Conservation (phyloP, 192 early-diverging fungal genomes). For the Coemansia reversa region DNA sequence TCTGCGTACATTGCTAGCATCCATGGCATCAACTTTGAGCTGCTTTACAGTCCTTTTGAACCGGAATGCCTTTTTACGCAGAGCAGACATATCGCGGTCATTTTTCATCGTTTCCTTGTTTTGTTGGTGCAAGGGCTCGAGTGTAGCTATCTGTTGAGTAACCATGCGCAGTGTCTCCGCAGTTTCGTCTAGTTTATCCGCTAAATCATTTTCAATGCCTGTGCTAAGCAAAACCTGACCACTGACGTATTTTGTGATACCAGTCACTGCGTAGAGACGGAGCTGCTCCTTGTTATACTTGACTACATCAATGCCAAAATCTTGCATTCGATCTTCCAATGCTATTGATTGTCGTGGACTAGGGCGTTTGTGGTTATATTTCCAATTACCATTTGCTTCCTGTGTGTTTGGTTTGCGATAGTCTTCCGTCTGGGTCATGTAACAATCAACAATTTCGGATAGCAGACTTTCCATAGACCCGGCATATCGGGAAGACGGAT, state of each 20-base stretch:
- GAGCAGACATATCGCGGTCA: background rate
- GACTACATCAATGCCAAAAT: slow-evolving; percentile 26
- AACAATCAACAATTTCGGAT: slow-evolving; percentile 27
- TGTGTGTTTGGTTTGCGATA: background rate
- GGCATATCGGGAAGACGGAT: slow-evolving; percentile 5
- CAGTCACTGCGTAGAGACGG: slow-evolving; percentile 34
- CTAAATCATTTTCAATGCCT: slow-evolving; percentile 49
- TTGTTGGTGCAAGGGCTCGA: slow-evolving; percentile 11
- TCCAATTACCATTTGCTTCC: background rate
- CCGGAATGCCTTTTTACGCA: slow-evolving; percentile 18
- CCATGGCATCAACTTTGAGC: slow-evolving; percentile 22
- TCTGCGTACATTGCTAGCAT: slow-evolving; percentile 29
- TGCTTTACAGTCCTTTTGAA: slow-evolving; percentile 9
- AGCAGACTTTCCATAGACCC: slow-evolving; percentile 29
- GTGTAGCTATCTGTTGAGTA: slow-evolving; percentile 19
- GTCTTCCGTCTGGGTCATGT: slow-evolving; percentile 17
- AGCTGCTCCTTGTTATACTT: slow-evolving; percentile 54
- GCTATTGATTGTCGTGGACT: slow-evolving; percentile 5
- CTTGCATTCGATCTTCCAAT: slow-evolving; percentile 13
- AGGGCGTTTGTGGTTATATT: background rate
- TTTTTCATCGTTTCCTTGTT: background rate
- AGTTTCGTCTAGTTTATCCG: slow-evolving; percentile 30
- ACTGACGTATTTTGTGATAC: slow-evolving; percentile 42
- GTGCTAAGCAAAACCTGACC: slow-evolving; percentile 51
- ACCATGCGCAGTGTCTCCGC: slow-evolving; percentile 12